A percentile compares a stretch with the other conserved stretches of the same genome.
Evolutionary conservation across 2,329 filamentous ascomycete genomes (phyloP).

Genomic region (Dactylonectria macrodidyma): DNA sequence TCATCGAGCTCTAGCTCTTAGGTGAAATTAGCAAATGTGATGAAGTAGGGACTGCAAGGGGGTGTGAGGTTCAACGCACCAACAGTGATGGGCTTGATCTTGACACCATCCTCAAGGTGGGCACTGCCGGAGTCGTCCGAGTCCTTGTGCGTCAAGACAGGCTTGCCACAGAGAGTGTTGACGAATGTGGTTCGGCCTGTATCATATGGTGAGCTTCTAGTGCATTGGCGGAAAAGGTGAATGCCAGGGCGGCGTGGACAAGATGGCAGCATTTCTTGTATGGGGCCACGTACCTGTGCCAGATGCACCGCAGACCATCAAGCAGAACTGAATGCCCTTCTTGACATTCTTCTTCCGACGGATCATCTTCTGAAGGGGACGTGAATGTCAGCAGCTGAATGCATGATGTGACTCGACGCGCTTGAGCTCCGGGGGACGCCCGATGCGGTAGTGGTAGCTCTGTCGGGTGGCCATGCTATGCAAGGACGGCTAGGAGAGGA

Average conservation of each 20-base stretch:
- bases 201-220: constrained; percentile 40
- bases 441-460: constrained; percentile 44
- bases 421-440: constrained; percentile 33
- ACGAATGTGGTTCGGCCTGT: constrained; percentile 97
- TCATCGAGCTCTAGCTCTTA: constrained; percentile 95
- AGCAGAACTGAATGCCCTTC: constrained; percentile 99
- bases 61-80: constrained; percentile 67
- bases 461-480: constrained; percentile 33
- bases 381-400: constrained; percentile 47
- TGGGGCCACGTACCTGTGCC: constrained; percentile 83
- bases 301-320: constrained; percentile 99
- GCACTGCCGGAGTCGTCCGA: constrained; percentile 90
- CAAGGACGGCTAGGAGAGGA: constrained; percentile 28
- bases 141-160: constrained; percentile 92
- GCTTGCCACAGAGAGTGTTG: constrained; percentile 98
- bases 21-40: constrained; percentile 35
- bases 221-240: constrained; percentile 22
- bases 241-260: constrained; percentile 27
- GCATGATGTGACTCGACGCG: constrained; percentile 31
- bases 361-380: constrained; percentile 83
- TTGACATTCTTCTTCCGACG: constrained; percentile 99
- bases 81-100: constrained; percentile 98
- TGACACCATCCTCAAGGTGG: constrained; percentile 95
- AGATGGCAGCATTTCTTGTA: constrained; percentile 32
- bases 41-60: constrained; percentile 40